Evolutionary conservation across 768 basidiomycete genomes (phyloP), one percentile per base, ranked within the genome.

Genomic region (Tricholoma sp.): DNA sequence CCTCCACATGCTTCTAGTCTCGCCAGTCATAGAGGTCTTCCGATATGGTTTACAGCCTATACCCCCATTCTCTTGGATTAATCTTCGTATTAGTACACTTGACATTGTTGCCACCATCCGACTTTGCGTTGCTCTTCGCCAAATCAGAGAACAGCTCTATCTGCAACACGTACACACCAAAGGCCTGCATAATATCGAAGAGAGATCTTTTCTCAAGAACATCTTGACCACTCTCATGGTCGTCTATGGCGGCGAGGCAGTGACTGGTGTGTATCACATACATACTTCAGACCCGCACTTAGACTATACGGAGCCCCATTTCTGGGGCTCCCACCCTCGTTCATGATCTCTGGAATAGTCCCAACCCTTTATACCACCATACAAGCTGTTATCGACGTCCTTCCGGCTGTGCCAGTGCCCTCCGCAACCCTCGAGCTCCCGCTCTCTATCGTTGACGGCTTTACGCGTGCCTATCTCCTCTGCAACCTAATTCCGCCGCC

Each of bases 171-270:
- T 76, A 45, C 67, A 71, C 11, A 74, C 67, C 49, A 75, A 78
- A 58, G 72, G 71, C 45, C 68, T 64, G 18, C 59, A 65, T 7
- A 68, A 67, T 3, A 56, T 77, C 9, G 86, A 85, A 61, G 68
- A 74, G 39, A 73, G 72, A 14, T 85, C 86, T 3, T 84, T 88
- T 59, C 75, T 78, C 34, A 80, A 83, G 63, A 83, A 82, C 61
- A 67, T 80, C 16, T 67, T 78, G 4, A 78, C 86, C 0, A 84
- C 84, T 2, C 71, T 88, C 31, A 71, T 83, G 12, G 83, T 91
- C 27, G 88, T 91, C 0, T 91, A 84, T 64, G 89, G 89, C 8
- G 90, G 90, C n/a, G 88, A 91, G 69, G 83, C 83, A 2, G 72
- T 89, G 50, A 76, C 77, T 54, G 81, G 89, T 88, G 64, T 55